Base-by-base conservation (phyloP, 176 grass and related monocot genomes). In the Aegilops tauschii region DNA sequence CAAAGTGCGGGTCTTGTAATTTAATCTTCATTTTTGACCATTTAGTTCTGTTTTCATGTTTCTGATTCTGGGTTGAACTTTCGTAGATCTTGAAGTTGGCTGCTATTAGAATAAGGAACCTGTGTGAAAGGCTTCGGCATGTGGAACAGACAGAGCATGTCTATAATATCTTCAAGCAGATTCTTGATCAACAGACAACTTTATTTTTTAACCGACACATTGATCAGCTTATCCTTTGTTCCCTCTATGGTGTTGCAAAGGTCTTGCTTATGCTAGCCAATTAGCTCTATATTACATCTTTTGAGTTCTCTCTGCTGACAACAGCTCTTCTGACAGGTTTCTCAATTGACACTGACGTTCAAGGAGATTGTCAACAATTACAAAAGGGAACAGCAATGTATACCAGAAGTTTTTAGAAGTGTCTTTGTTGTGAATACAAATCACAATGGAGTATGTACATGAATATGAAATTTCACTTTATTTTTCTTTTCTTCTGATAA, bases 241-340 rank as follows among this genome's bases (percentile, higher is more conserved):
- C 93, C 35, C 92, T 98, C 71, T 98, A 96, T 91, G 96, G 90
- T 84, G 88, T 98, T 92, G 90, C 93, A 77, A 98, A 98, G 92
- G 96, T 98, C 88, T 14, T 40, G 32, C 68, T 61, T 85, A 39
- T 81, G 30, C 45, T 74, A 84, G 54, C 35, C 87, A 35, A 84
- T 85, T 68, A 86, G 25, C 40, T 77, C 67, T 7, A 5, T 86
- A 21, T 61, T 75, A 30, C 50, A 78, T 83, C 17, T 77, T 82
- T 14, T 56, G 49, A 76, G n/a, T 67, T 89, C 29, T 77, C 85
- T 89, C 76, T 32, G 44, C 78, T 80, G 61, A 87, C 69, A 42
- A 81, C 75, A 59, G 85, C 84, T 80, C 85, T 85, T 93, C 36
- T 76, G 10, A n/a, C 81, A 98, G 95, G 86, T 92, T 88, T 95